Percentiles rank a stretch among this genome's conserved stretches.
These are phyloP conservation scores for Arxiozyma slooffiae DNA, from an alignment of 1,139 yeast species.

Conservation along the genomic window DNA sequence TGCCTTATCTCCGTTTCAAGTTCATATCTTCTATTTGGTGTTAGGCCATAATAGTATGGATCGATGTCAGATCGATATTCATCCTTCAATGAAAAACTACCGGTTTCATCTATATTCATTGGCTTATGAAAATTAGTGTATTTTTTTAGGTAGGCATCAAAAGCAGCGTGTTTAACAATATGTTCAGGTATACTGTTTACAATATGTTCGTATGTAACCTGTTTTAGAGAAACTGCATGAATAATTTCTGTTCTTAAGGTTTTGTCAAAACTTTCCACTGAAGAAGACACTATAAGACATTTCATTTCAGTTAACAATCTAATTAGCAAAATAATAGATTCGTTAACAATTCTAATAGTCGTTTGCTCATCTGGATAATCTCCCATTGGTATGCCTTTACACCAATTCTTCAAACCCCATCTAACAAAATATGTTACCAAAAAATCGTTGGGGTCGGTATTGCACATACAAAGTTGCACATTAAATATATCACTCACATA, in stretches of 20 bases:
- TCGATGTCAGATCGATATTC: conserved; percentile 49
- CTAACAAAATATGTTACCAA: conserved; percentile 54
- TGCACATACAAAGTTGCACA: conserved; percentile 55
- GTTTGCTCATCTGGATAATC: conserved; percentile 36
- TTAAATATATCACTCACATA: conserved; percentile 66
- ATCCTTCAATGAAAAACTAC: conserved; percentile 58
- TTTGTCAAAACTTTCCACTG: conserved; percentile 42
- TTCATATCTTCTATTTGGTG: conserved; percentile 73
- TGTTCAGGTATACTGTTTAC: conserved; percentile 67
- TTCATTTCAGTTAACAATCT: conserved; percentile 61
- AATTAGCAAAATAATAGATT: conserved; percentile 62
- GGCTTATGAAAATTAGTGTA: conserved; percentile 60
- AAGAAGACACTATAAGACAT: conserved; percentile 43
- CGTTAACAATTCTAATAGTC: conserved; percentile 62
- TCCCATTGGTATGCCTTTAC: conserved; percentile 35
- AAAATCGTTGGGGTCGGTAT: conserved; percentile 47
- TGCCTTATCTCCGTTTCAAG: conserved; percentile 37
- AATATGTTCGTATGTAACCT: conserved; percentile 62
- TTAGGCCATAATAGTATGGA: conserved; percentile 73
- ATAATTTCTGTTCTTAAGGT: conserved; percentile 61
- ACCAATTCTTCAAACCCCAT: conserved; percentile 54
- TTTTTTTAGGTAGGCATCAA: conserved; percentile 56
- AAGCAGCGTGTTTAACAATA: conserved; percentile 57
- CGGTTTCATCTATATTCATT: conserved; percentile 51
- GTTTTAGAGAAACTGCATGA: conserved; percentile 69